Base-by-base conservation (phyloP, 805 yeast species). In the Tetrapisispora iriomotensis region DNA sequence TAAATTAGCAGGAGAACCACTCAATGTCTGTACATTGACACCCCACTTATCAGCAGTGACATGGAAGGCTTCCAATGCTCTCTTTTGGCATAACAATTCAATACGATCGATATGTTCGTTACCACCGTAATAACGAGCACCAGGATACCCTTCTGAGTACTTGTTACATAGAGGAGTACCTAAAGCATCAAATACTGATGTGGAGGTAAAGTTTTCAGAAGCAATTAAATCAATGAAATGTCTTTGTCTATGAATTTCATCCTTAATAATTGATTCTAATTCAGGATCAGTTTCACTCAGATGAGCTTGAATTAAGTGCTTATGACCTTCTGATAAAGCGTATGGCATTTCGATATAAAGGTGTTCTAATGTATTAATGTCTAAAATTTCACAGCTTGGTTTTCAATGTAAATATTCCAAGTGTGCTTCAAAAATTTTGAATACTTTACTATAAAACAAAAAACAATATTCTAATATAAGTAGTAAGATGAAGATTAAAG, bases 131-230 rank as follows among this genome's bases (percentile, higher is more conserved):
- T 92, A 92, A 66, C 98, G 80, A 47, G 94, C 96, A 50, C 97
- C 97, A 44, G 98, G 98, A 70, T 92, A 90, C 47, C 98, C 98
- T 70, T 92, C 98, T 29, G 96, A 87, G 71, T 92, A 92, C 72
- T 92, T 92, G 78, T 92, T 92, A 64, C 84, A 84, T 96, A 92
- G 86, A 62, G 94, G 95, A 37, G 97, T 82, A 51, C 98, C 98
- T 56, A 90, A 78, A 25, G 94, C 85, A 58, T 92, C 97, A 70
- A 90, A 83, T 34, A 92, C 98, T 30, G 97, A 83, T 51, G 82
- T 82, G 40, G 96, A 83, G 41, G 98, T 92, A 72, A 90, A 88
- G 68, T 92, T 92, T 71, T 92, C 98, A 40, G 95, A 84, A 24
- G 98, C 95, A 64, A 92, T 92, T 62, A 92, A 75, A 34, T 85